Base-by-base conservation (phyloP, 192 early-diverging fungal species). In the Coemansia sp. region DNA sequence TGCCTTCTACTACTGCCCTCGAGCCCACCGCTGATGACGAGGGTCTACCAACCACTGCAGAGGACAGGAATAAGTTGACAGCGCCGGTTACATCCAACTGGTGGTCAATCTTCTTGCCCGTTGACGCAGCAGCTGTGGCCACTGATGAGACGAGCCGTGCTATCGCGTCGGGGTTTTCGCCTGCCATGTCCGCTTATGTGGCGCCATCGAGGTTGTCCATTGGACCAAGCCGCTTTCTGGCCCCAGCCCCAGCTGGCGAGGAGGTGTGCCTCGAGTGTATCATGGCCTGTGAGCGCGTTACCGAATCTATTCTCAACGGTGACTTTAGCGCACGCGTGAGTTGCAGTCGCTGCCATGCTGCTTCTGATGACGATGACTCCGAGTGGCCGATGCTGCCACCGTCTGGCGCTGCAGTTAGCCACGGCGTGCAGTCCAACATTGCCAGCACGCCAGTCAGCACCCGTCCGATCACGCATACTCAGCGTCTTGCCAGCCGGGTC, bases 281-380 rank as follows among this genome's bases (percentile, higher is more conserved):
- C 63, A 78, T 72, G 57, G 78, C 77, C 2, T 85, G 82, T 54
- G 82, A 85, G 69, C 78, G 72, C 38, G 82, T 85, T 42, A 78
- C 82, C 40, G 78, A 85, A 31, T 65, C 82, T 2, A 73, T 85
- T 38, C 71, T 80, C 12, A 74, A 77, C 41, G 82, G 82, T 54
- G 74, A 85, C 66, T 85, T 85, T 78, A 76, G 63, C 38, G 71
- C 75, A 0, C 82, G 82, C 4, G 82, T 80, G 42, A 71, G 75
- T 40, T 85, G 82, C 72, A 77, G 29, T 31, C 82, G 82, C 66
- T 85, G 82, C 78, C 82, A 85, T 40, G 5, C 38, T 16, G 22
- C 8, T 16, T 22, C 22, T 4, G 44, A 57, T 33, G 41, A 52
- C 36, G 75, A 76, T 24, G 66, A 60, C 59, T 54, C 46, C 47